phyloP scores from a whole-genome alignment of 768 basidiomycete species.

The Rhizopogon roseolus region DNA sequence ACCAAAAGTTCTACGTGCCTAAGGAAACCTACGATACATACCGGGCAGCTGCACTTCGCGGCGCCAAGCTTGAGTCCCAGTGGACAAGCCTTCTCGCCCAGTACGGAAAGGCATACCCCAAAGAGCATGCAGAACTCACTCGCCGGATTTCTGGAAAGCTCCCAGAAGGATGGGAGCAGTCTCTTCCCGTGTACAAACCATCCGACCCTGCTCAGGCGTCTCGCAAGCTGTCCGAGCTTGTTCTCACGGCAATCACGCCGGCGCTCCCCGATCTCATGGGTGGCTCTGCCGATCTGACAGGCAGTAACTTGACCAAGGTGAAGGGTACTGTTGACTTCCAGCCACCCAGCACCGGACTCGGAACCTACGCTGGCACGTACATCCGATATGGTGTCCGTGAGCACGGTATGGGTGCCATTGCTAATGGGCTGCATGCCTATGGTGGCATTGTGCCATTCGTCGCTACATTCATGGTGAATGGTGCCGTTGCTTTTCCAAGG shows the following conservation, averaged over 20 bases:
- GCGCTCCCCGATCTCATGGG: conserved; percentile 81
- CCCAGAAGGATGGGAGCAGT: conserved; percentile 82
- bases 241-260: conserved; percentile 69
- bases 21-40: conserved; percentile 68
- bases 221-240: conserved; percentile 90
- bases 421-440: conserved; percentile 86
- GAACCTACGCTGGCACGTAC: conserved; percentile 82
- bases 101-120: conserved; percentile 77
- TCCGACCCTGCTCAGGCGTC: conserved; percentile 83
- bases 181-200: conserved; percentile 80
- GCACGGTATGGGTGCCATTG: conserved; percentile 95
- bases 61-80: conserved; percentile 64
- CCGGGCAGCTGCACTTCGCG: conserved; percentile 59
- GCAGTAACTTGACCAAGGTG: conserved; percentile 87
- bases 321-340: conserved; percentile 90
- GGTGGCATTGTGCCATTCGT: conserved; percentile 89
- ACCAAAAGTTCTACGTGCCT: conserved; percentile 76
- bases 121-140: conserved; percentile 80
- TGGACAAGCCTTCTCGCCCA: conserved; percentile 68
- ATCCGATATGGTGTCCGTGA: conserved; percentile 97
- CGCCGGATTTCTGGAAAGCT: conserved; percentile 82
- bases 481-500: background rate
- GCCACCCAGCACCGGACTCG: conserved; percentile 78
- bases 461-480: conserved; percentile 81
- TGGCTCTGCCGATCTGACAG: conserved; percentile 90